Evolutionary conservation across 2,329 filamentous ascomycete genomes (phyloP).

Genomic region (Alternaria consortialis): DNA sequence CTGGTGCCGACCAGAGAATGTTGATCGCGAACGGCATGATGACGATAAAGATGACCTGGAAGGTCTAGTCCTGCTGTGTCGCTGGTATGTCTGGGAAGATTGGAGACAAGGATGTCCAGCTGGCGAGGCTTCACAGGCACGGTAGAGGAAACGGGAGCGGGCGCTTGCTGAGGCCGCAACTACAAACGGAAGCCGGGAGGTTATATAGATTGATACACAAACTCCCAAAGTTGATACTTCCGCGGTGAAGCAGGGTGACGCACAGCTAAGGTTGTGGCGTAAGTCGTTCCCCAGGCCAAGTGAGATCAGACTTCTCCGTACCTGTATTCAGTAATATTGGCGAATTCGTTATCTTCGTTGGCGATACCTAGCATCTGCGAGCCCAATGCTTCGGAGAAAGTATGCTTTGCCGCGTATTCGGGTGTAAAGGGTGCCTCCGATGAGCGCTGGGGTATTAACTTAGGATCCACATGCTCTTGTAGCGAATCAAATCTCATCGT

Average conservation of each 20-base stretch:
- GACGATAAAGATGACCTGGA: conserved; percentile 18
- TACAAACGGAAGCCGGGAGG: conserved; percentile 25
- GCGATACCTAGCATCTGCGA: conserved; percentile 18
- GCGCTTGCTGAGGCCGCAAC: conserved; percentile 26
- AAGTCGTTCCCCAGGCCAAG: conserved; percentile 34
- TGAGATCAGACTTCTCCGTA: conserved; percentile 34
- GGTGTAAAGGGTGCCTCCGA: conserved; percentile 22
- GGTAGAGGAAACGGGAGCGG: conserved; percentile 18
- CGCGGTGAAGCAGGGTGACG: conserved; percentile 46
- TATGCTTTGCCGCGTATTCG: conserved; percentile 19
- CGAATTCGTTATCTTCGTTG: conserved; percentile 41
- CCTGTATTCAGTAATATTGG: conserved; percentile 24
- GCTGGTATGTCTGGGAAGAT: conserved; percentile 7
- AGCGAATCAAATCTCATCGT: conserved; percentile 21
- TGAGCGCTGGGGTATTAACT: conserved; percentile 29
- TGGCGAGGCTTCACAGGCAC: conserved; percentile 12
- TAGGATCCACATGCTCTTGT: conserved; percentile 11
- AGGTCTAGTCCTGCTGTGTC: not conserved
- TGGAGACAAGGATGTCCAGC: conserved; percentile 17
- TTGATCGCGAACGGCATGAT: conserved; percentile 48
- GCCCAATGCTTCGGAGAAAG: conserved; percentile 26
- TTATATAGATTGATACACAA: conserved; percentile 38
- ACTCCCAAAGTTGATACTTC: conserved; percentile 38
- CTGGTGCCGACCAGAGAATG: conserved; percentile 62
- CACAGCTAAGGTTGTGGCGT: conserved; percentile 34